Evolutionary conservation across 768 basidiomycete genomes (phyloP).

Genomic region (Chlorophyllum brunneum): DNA sequence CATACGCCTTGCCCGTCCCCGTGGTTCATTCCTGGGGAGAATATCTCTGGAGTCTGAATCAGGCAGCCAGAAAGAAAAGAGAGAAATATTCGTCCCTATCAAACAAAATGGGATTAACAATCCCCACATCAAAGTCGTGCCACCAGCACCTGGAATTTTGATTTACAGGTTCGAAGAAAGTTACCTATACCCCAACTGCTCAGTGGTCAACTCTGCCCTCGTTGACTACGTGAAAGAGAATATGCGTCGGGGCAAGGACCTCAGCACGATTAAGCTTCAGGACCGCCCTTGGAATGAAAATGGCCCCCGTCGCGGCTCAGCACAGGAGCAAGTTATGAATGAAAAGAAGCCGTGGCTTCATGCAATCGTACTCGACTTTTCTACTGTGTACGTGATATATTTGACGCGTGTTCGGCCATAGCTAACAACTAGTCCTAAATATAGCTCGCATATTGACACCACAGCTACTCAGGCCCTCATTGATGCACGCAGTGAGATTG

Average conservation of each 20-base stretch:
- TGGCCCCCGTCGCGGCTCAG: conserved; percentile 54
- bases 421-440: not conserved
- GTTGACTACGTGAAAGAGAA: conserved; percentile 79
- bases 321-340: conserved; percentile 46
- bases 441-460: conserved; percentile 83
- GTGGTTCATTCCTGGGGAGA: conserved; percentile 88
- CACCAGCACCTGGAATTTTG: conserved; percentile 83
- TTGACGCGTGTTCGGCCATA: not conserved
- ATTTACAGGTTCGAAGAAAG: conserved; percentile 93
- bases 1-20: conserved; percentile 82
- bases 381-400: conserved; percentile 55
- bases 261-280: conserved; percentile 52
- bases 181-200: conserved; percentile 80
- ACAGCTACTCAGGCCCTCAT: conserved; percentile 90
- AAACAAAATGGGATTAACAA: conserved; percentile 58
- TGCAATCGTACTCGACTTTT: conserved; percentile 91
- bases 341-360: conserved; percentile 62
- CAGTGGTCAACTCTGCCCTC: conserved; percentile 62
- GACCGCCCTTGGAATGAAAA: conserved; percentile 97
- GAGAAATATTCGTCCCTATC: conserved; percentile 86
- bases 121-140: conserved; percentile 63
- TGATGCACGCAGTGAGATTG: conserved; percentile 84
- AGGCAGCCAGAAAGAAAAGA: conserved; percentile 33
- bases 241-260: conserved; percentile 74
- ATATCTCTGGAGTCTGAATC: conserved; percentile 53